Conservation (phyloP, 768 basidiomycete species). For the Brasilioporus rufonigricans region DNA sequence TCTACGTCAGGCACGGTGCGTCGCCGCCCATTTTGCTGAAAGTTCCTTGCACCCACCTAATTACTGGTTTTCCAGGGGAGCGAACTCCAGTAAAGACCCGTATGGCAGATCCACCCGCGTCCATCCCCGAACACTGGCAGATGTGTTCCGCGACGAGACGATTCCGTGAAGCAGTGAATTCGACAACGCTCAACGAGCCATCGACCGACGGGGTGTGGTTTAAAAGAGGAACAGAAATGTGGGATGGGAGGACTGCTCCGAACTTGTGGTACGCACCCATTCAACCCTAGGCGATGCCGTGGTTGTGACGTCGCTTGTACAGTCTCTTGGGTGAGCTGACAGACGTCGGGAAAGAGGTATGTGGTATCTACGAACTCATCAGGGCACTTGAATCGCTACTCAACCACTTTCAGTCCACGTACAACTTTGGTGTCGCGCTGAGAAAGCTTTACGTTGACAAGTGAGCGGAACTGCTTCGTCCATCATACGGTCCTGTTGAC, state of each 20-base stretch:
- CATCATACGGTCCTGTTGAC: background rate
- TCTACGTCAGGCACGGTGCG: conserved; percentile 75
- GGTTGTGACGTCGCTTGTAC: background rate
- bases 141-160: conserved; percentile 57
- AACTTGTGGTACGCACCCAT: conserved; percentile 58
- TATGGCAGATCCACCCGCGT: conserved; percentile 57
- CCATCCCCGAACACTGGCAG: conserved; percentile 66
- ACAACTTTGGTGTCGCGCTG: conserved; percentile 55
- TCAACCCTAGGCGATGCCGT: background rate
- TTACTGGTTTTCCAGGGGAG: conserved; percentile 49
- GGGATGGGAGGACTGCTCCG: conserved; percentile 50
- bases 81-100: conserved; percentile 73
- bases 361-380: background rate
- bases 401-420: conserved; percentile 52
- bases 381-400: background rate
- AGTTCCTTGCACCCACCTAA: background rate
- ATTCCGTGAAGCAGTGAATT: conserved; percentile 45
- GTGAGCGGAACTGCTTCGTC: conserved; percentile 33
- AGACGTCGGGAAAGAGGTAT: conserved; percentile 62
- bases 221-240: conserved; percentile 52
- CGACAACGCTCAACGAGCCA: conserved; percentile 10
- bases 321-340: conserved; percentile 57
- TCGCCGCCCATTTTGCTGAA: conserved; percentile 1
- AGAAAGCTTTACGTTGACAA: conserved; percentile 65
- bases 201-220: conserved; percentile 34